Conservation (phyloP, 768 basidiomycete genomes). For the Neoboletus magnificus region DNA sequence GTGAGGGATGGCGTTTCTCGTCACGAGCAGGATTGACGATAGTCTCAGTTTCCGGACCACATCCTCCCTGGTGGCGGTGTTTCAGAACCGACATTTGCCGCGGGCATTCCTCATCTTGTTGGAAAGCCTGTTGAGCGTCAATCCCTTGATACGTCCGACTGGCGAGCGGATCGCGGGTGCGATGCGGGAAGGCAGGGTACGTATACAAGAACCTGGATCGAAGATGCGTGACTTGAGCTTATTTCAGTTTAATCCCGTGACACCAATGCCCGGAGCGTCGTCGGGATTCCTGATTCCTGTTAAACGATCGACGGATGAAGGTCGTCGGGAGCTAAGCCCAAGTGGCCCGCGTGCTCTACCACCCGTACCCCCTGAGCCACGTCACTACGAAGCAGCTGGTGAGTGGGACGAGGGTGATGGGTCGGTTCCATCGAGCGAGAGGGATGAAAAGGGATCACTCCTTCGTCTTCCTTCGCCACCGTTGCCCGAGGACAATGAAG, state of each 20-base stretch:
- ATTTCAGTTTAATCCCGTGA: conserved; percentile 29
- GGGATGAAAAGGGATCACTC: conserved; percentile 11
- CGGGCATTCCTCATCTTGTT: conserved; percentile 67
- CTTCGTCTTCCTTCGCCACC: conserved; percentile 17
- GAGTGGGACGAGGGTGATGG: neutral
- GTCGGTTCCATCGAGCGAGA: neutral
- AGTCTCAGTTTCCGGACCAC: conserved; percentile 51
- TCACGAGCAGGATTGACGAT: conserved; percentile 6
- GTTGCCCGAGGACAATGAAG: neutral
- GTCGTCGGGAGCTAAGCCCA: conserved; percentile 11
- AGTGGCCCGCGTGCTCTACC: conserved; percentile 13
- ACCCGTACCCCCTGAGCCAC: conserved; percentile 12
- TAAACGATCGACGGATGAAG: conserved; percentile 10
- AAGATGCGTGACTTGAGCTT: neutral
- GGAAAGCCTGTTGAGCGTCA: conserved; percentile 64
- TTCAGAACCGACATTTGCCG: conserved; percentile 72
- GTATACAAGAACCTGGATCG: conserved; percentile 21
- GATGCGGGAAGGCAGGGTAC: conserved; percentile 69
- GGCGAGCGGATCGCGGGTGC: conserved; percentile 70
- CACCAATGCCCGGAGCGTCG: conserved; percentile 4
- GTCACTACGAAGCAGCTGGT: neutral
- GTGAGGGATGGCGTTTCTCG: conserved; percentile 34
- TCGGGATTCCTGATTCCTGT: conserved; percentile 24
- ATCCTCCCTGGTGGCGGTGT: conserved; percentile 47
- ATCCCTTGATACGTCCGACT: conserved; percentile 60